A percentile compares a stretch with the other conserved stretches of the same genome.
Evolutionary conservation across 805 yeast species (phyloP).

Genomic region (Teunomyces funiuensis): DNA sequence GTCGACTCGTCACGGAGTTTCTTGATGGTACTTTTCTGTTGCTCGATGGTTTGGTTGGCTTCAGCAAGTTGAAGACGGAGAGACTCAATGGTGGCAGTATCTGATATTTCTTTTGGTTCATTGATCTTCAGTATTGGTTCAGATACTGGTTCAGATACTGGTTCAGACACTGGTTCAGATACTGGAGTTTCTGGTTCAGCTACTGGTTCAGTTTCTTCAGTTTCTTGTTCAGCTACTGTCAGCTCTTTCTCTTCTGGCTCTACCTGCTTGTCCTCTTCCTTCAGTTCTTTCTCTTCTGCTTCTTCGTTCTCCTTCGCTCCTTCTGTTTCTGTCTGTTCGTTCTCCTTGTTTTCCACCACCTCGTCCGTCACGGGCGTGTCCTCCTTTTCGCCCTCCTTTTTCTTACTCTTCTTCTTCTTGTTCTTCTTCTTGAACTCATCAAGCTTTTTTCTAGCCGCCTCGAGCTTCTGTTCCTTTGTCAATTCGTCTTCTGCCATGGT

Average conservation of each 20-base stretch:
- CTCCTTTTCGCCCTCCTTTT: constrained; percentile 25
- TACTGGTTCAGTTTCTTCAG: background rate
- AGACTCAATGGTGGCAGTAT: background rate
- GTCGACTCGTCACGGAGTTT: constrained; percentile 43
- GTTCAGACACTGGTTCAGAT: too few species aligned
- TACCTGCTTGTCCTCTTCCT: constrained; percentile 2
- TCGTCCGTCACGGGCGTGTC: constrained; percentile 5
- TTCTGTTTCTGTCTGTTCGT: constrained; percentile 6
- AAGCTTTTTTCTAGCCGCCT: constrained; percentile 70
- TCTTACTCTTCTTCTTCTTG: constrained; percentile 54
- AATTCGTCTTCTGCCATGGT: constrained; percentile 21
- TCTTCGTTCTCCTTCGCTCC: constrained; percentile 8
- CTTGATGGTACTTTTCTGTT: constrained; percentile 35
- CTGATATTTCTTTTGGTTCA: constrained; percentile 3
- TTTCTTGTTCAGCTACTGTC: constrained; percentile 1
- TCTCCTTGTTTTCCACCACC: constrained; percentile 8
- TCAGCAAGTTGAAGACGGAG: constrained; percentile 1
- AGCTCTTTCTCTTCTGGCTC: too few species aligned
- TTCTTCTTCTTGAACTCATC: constrained; percentile 64
- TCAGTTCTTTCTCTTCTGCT: constrained; percentile 2
- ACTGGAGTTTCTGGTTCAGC: constrained; percentile 6
- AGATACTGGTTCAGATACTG: too few species aligned
- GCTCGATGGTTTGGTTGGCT: constrained; percentile 22
- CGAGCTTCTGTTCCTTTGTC: constrained; percentile 60
- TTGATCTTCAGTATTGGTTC: too few species aligned